These are phyloP conservation scores for Pinus taeda DNA, from an alignment of 75 land plant genomes.

Conservation along the genomic window DNA sequence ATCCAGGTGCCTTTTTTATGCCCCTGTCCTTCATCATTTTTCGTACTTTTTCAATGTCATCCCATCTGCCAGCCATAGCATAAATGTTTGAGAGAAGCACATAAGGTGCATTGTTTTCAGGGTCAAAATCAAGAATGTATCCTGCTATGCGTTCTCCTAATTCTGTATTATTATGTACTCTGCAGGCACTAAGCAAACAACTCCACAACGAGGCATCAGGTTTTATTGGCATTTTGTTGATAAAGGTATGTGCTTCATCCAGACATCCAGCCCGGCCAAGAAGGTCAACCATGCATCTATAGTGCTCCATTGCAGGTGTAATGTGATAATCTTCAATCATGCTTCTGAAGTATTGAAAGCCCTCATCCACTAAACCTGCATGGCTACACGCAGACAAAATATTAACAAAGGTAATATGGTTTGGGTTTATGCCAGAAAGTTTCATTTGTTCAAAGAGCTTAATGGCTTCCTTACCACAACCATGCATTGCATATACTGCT, in stretches of 20 bases:
- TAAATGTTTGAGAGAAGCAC: slow-evolving; percentile 36
- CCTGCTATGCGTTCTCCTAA: slow-evolving; percentile 23
- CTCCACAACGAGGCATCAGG: slow-evolving; percentile 41
- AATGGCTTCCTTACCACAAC: slow-evolving; percentile 30
- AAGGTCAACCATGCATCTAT: slow-evolving; percentile 51
- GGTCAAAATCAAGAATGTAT: slow-evolving; percentile 13
- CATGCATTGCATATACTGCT: slow-evolving; percentile 33
- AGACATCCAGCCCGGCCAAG: slow-evolving; percentile 44
- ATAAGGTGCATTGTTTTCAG: slow-evolving; percentile 31
- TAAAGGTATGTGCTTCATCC: slow-evolving; percentile 28
- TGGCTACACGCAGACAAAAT: slow-evolving; percentile 50
- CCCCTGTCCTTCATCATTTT: slow-evolving; percentile 3
- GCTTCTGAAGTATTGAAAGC: slow-evolving; percentile 20
- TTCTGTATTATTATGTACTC: slow-evolving; percentile 26
- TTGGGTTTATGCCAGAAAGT: slow-evolving; percentile 27
- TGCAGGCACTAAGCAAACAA: slow-evolving; percentile 43
- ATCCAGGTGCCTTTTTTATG: slow-evolving; percentile 30
- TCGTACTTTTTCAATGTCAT: slow-evolving; percentile 3
- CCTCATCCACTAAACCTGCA: slow-evolving; percentile 38
- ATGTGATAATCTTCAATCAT: slow-evolving; percentile 24
- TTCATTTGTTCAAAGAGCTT: slow-evolving; percentile 26
- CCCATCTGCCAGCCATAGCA: slow-evolving; percentile 30
- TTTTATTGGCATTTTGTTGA: slow-evolving; percentile 24
- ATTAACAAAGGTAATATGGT: slow-evolving; percentile 46
- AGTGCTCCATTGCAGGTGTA: slow-evolving; percentile 36